Evolutionary conservation across 192 early-diverging fungal species (phyloP), one percentile per base, ranked within the genome.

Genomic region (Linnemannia exigua): DNA sequence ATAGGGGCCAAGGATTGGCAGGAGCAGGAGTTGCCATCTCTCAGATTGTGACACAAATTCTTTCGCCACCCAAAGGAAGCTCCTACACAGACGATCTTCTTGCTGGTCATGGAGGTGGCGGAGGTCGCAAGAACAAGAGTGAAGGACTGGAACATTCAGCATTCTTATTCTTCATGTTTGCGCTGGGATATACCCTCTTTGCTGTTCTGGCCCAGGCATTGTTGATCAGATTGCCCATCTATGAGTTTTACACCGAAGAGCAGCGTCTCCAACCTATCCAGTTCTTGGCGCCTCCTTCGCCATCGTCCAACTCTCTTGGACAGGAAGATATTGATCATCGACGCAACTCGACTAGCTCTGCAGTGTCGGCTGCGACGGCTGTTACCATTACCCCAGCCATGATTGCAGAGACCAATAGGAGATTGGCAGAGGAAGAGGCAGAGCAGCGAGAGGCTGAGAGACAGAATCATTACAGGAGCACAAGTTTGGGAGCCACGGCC

Each of bases 1-100:
- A 22, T 25, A 92, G 91, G 63, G 91, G 91, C 31, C 91, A 92
- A 89, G 91, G 91, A 71, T 72, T 94, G 48, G 95, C 94, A 9
- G 96, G 96, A 28, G 88, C 93, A 5, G 91, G 93, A 75, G 94
- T 93, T 0, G 91, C 95, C 1, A 50, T 90, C 19, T 92, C 91
- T 11, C 94, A 94, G 83, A 91, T 95, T 71, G 67, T 92, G 6
- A 93, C 92, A 36, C 83, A 85, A 22, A 85, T 74, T 90, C 93
- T 68, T 54, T 91, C 61, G 67, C 88, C 67, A 67, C 86, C 51
- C 46, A 80, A 67, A 67, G 74, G 74, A 47, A 69, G n/a, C 22
- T 35, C 82, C 5, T 82, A 85, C 47, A 31, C 36, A 38, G 83
- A 80, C 2, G 73, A 84, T 52, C 48, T 46, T 25, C 36, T 52